These are phyloP conservation scores for Malus sylvestris DNA, from an alignment of 306 rosid genomes.

Conservation along the genomic window DNA sequence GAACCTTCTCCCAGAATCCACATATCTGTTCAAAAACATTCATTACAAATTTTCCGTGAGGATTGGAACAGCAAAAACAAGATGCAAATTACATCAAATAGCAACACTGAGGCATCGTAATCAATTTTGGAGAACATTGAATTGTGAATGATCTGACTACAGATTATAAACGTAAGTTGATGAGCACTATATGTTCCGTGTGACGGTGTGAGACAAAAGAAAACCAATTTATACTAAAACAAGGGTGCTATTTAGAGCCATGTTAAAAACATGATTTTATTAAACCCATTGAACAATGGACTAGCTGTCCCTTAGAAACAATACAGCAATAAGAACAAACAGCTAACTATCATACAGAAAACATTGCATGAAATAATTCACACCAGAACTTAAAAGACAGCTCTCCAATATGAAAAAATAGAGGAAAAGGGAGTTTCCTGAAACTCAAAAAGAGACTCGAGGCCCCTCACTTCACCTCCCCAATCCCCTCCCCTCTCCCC, in stretches of 20 bases:
- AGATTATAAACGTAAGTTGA: background rate
- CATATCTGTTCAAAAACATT: constrained; percentile 43
- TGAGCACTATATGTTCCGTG: background rate
- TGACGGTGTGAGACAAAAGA: background rate
- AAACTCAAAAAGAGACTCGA: background rate
- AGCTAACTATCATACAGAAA: background rate
- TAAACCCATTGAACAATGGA: background rate
- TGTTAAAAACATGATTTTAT: background rate
- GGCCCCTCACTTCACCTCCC: background rate
- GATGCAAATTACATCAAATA: background rate
- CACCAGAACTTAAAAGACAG: background rate
- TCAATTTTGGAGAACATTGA: background rate
- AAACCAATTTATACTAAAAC: background rate
- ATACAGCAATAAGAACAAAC: background rate
- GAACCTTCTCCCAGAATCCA: constrained; percentile 89
- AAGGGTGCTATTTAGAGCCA: background rate
- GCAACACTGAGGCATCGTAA: background rate
- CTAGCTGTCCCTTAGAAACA: background rate
- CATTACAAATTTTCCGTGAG: constrained; percentile 13
- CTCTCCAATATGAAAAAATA: background rate
- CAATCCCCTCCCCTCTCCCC: background rate
- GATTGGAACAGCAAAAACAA: background rate
- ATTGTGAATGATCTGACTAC: background rate
- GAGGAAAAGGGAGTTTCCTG: background rate
- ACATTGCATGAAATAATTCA: background rate